These are phyloP conservation scores for Trichoderma sp. DNA, from an alignment of 2,329 filamentous ascomycete species.

Conservation along the genomic window DNA sequence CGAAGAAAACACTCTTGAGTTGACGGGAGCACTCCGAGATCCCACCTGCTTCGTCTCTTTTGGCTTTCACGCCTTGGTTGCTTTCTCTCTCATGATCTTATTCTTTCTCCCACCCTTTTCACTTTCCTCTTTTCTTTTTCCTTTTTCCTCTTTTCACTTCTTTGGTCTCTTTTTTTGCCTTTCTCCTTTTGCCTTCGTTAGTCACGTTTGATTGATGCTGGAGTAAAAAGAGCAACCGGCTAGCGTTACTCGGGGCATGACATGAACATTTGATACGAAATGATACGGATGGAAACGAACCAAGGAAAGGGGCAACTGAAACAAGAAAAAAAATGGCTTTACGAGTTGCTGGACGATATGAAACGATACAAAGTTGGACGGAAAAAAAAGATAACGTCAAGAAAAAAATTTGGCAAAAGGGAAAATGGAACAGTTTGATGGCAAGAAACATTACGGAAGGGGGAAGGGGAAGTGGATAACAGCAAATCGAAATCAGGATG, in stretches of 20 bases:
- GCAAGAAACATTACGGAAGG: neutral
- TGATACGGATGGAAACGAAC: neutral
- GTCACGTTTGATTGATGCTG: neutral
- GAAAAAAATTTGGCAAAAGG: neutral
- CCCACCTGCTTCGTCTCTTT: neutral
- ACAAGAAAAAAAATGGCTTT: neutral
- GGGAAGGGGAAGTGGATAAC: neutral
- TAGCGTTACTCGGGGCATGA: neutral
- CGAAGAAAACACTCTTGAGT: neutral
- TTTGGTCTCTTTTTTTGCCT: neutral
- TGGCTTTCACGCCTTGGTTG: neutral
- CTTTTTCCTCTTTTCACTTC: neutral
- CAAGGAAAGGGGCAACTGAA: neutral
- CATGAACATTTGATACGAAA: neutral
- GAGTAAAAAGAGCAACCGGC: neutral
- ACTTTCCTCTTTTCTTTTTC: neutral
- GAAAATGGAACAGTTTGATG: neutral
- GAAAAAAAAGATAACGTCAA: neutral
- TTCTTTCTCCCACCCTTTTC: neutral
- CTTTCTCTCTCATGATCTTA: neutral
- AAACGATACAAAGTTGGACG: neutral
- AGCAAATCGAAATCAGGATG: neutral
- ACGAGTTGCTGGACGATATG: neutral
- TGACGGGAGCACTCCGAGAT: neutral
- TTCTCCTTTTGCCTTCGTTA: neutral